phyloP scores from a whole-genome alignment of 192 early-diverging fungal genomes.

The Backusella parvicylindrica region DNA sequence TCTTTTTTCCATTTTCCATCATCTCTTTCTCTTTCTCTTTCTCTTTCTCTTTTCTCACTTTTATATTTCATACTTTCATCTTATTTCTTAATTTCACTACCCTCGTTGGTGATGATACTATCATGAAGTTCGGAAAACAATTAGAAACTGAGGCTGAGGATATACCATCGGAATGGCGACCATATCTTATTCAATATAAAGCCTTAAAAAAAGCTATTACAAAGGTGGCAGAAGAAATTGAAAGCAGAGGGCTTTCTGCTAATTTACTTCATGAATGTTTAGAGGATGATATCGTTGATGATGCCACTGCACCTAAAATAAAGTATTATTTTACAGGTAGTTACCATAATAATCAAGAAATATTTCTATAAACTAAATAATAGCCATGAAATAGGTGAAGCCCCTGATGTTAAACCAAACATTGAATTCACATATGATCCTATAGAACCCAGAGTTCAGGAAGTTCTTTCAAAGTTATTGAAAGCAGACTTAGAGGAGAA shows the following conservation, averaged over 20 bases:
- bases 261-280: conserved; percentile 26
- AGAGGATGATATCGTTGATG: neutral
- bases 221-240: conserved; percentile 66
- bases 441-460: neutral
- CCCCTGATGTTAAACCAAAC: conserved; percentile 4
- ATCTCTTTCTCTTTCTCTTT: neutral
- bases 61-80: too few species aligned
- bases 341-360: neutral
- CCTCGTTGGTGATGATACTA: neutral
- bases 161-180: conserved; percentile 70
- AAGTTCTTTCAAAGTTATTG: neutral
- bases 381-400: neutral
- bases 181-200: conserved; percentile 77
- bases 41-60: neutral
- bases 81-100: neutral
- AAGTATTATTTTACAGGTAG: conserved; percentile 31
- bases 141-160: conserved; percentile 63
- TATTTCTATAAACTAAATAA: neutral
- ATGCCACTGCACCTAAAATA: conserved; percentile 17
- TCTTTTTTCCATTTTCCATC: neutral
- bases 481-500: neutral
- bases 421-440: conserved; percentile 17
- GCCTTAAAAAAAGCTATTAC: conserved; percentile 69
- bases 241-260: conserved; percentile 43
- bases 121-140: conserved; percentile 76